These are phyloP conservation scores for Salix suchowensis DNA, from an alignment of 345 rosid species.

Conservation along the genomic window DNA sequence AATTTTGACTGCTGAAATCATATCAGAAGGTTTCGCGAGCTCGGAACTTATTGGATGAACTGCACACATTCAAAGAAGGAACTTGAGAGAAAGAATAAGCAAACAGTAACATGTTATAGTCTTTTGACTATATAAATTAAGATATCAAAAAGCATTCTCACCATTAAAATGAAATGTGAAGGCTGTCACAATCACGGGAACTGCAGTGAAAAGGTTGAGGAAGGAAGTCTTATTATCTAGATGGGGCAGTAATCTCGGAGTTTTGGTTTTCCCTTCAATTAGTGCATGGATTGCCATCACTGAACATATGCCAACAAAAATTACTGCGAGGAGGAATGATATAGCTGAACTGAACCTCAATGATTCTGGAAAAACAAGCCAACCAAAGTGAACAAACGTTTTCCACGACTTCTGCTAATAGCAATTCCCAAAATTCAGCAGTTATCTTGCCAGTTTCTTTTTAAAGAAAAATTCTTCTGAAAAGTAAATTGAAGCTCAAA, in stretches of 20 bases:
- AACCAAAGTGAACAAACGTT: constrained; percentile 1
- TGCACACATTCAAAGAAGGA: neutral
- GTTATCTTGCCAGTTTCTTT: constrained; percentile 11
- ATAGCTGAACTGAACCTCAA: constrained; percentile 57
- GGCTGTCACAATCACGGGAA: constrained; percentile 86
- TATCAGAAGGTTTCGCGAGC: constrained; percentile 56
- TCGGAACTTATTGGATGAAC: constrained; percentile 57
- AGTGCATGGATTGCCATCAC: constrained; percentile 60
- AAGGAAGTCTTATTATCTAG: constrained; percentile 45
- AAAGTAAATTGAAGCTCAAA: too few species aligned
- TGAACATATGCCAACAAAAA: constrained; percentile 66
- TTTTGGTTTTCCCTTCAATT: constrained; percentile 56
- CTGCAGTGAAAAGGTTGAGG: constrained; percentile 78
- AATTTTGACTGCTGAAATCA: constrained; percentile 53
- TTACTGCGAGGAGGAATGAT: constrained; percentile 61
- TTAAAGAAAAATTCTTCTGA: neutral
- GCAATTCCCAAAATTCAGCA: neutral
- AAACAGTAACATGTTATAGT: neutral
- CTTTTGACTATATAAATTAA: neutral
- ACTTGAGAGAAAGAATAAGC: neutral
- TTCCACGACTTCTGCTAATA: neutral
- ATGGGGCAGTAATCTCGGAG: constrained; percentile 56
- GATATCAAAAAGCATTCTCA: constrained; percentile 6
- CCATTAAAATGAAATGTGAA: constrained; percentile 94
- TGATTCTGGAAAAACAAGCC: constrained; percentile 43